Conservation (phyloP, 2,329 filamentous ascomycete species). For the Stemphylium beticola region DNA sequence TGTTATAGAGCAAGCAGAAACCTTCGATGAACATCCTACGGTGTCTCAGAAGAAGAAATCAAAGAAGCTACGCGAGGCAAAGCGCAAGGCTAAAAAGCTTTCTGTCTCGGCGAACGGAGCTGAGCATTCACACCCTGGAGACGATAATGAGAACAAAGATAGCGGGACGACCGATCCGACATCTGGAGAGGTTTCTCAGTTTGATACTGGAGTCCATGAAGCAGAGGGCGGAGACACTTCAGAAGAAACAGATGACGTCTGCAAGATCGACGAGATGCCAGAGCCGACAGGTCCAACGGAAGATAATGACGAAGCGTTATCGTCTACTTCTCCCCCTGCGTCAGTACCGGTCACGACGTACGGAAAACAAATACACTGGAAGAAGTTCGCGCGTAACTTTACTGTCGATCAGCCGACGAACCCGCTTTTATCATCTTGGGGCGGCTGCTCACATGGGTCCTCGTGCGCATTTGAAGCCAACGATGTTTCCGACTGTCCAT, state of each 20-base stretch:
- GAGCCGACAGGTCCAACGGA: background rate
- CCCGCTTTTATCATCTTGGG: slow-evolving; percentile 7
- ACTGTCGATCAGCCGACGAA: slow-evolving; percentile 23
- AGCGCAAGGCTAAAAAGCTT: slow-evolving; percentile 31
- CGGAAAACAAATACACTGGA: slow-evolving; percentile 31
- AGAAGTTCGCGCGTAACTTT: slow-evolving; percentile 17
- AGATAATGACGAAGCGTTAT: background rate
- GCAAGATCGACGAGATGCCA: background rate
- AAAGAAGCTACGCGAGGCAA: slow-evolving; percentile 26
- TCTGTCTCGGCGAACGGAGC: background rate
- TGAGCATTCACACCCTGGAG: background rate
- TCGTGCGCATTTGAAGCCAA: slow-evolving; percentile 24
- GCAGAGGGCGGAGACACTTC: background rate
- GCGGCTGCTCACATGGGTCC: slow-evolving; percentile 10
- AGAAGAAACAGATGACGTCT: background rate
- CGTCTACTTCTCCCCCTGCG: background rate
- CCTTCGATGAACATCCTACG: background rate
- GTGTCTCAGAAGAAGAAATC: slow-evolving; percentile 34
- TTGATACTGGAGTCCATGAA: background rate
- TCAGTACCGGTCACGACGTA: slow-evolving; percentile 6
- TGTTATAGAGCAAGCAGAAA: background rate
- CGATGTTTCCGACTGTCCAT: slow-evolving; percentile 29
- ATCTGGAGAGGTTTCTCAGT: background rate
- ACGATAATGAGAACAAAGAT: background rate
- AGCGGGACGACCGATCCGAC: background rate